Conservation (phyloP, 2,329 filamentous ascomycete genomes). For the Apiospora pterosperma region DNA sequence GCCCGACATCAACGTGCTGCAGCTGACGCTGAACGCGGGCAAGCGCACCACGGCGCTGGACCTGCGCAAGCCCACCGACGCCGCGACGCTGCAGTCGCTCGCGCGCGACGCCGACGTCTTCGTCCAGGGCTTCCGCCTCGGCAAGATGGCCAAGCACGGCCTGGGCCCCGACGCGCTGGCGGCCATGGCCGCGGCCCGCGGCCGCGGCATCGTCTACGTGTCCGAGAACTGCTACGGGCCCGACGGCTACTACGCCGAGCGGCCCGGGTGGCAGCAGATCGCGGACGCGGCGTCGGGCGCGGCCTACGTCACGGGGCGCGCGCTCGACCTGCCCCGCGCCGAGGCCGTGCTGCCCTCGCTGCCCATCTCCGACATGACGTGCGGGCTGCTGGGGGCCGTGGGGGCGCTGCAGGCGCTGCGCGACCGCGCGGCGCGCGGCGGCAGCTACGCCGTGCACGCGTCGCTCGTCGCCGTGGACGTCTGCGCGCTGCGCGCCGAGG, state of each 20-base stretch:
- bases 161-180: conserved; percentile 38
- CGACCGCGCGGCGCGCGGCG: conserved; percentile 27
- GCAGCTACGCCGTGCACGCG: conserved; percentile 27
- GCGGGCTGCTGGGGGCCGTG: conserved; percentile 28
- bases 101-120: conserved; percentile 49
- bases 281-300: conserved; percentile 34
- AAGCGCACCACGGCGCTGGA: conserved; percentile 45
- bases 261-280: conserved; percentile 51
- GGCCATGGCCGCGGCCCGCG: conserved; percentile 33
- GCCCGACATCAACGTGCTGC: conserved; percentile 37
- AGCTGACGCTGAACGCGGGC: conserved; percentile 41
- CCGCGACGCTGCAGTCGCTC: conserved; percentile 35
- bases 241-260: conserved; percentile 39
- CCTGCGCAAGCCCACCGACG: conserved; percentile 38
- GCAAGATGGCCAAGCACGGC: conserved; percentile 37
- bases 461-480: conserved; percentile 25
- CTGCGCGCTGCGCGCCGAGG: conserved; percentile 23
- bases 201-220: conserved; percentile 43
- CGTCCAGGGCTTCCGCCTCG: conserved; percentile 49
- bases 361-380: conserved; percentile 33
- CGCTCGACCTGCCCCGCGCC: conserved; percentile 19
- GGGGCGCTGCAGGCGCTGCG: conserved; percentile 28
- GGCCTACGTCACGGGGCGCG: conserved; percentile 28
- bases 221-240: conserved; percentile 50
- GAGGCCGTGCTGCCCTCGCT: conserved; percentile 28